These are phyloP conservation scores for Colletotrichum eleusines DNA, from an alignment of 2,329 filamentous ascomycete genomes.

Conservation along the genomic window DNA sequence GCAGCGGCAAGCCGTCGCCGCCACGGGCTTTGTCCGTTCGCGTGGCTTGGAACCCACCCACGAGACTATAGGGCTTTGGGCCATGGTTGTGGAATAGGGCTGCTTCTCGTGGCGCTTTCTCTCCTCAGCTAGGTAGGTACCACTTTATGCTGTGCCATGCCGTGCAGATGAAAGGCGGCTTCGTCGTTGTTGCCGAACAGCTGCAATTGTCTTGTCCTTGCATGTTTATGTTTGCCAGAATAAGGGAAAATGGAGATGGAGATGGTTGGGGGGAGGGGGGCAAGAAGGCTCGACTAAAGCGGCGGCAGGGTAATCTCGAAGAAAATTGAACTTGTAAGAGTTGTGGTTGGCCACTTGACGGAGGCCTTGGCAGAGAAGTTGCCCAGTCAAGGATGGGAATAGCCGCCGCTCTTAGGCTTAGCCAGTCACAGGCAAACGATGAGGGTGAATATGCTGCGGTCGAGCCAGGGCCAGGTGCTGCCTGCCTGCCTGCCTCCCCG, in stretches of 20 bases:
- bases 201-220: conserved; percentile 9
- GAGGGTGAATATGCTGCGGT: conserved; percentile 29
- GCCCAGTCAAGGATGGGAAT: neutral
- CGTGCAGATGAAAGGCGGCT: neutral
- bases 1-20: conserved; percentile 30
- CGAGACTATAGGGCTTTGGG: conserved; percentile 25
- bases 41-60: conserved; percentile 32
- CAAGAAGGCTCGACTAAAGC: neutral
- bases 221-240: neutral
- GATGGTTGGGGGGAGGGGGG: too few relatives aligned
- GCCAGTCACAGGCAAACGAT: neutral
- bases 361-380: neutral
- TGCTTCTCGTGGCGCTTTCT: conserved; percentile 2
- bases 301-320: neutral
- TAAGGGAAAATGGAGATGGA: neutral
- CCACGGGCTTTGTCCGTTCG: conserved; percentile 27
- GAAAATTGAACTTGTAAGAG: neutral
- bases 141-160: neutral
- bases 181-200: too few relatives aligned
- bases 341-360: neutral
- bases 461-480: conserved; percentile 22
- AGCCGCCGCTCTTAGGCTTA: conserved; percentile 20
- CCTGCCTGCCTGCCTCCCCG: too few relatives aligned
- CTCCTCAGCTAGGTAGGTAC: conserved; percentile 10
- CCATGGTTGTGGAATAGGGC: conserved; percentile 20